Base-by-base conservation (phyloP, 495 filamentous ascomycete species). In the Xylaria scruposa region DNA sequence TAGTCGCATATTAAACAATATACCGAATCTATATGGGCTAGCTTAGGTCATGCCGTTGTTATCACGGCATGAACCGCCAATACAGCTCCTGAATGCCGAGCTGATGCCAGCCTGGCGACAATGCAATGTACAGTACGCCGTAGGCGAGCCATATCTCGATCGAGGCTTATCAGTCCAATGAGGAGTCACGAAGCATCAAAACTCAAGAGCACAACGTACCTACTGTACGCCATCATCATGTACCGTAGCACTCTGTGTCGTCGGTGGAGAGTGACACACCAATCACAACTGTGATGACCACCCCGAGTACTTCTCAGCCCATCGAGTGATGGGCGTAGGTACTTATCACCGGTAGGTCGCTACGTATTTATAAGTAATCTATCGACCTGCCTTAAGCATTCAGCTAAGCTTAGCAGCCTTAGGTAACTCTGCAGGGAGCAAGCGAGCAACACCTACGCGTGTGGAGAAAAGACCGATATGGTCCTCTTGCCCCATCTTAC, bases 91-190 rank as follows among this genome's bases (percentile, higher is more conserved):
- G 26, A 21, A 65, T 63, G 60, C 68, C 60, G 68, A 70, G 68
- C 59, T 70, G 68, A 70, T 70, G 68, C 68, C 60, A 64, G 68
- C 68, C 60, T 64, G 49, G 56, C 59, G 31, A 47, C 59, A 60
- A 44, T 33, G 44, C 38, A 8, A 42, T 29, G 68, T 63, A 42
- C 12, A 42, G 12, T 42, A 63, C 38, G 26, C 44, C 12, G 59
- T 62, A 47, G 44, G 68, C 54, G 46, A 63, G 47, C 59, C 31
- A 21, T 56, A 29, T 53, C 59, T 62, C 68, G 59, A 64, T 64
- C 68, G 65, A 40, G 47, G 36, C 68, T 70, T 70, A 70, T 70
- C 68, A 64, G 46, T 49, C 68, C 68, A 70, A 70, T 70, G 60
- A 36, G 60, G 49, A 56, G 46, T 8, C 24, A n/a, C 21, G 36